Evolutionary conservation across 768 basidiomycete genomes (phyloP).

Genomic region (Hypsizygus marmoreus): DNA sequence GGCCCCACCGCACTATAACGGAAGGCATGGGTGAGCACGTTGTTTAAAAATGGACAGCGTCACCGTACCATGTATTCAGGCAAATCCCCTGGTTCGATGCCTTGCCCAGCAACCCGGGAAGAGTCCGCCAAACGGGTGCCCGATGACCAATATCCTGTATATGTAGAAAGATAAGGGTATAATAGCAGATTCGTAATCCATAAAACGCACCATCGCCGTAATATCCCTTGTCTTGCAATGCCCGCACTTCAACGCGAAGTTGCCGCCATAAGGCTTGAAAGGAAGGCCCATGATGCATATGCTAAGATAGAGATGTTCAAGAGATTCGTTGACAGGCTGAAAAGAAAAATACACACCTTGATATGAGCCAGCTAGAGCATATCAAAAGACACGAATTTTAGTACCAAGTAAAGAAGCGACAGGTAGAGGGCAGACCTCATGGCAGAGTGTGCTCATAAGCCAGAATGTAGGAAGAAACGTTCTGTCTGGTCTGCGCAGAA

Average conservation of each 20-base stretch:
- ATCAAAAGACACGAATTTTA: constrained; percentile 11
- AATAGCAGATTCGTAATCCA: neutral
- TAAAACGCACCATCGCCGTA: constrained; percentile 72
- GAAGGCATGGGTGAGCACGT: neutral
- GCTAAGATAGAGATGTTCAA: constrained; percentile 39
- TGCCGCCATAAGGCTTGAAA: constrained; percentile 78
- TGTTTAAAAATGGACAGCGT: neutral
- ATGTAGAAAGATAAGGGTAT: neutral
- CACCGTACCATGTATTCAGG: constrained; percentile 76
- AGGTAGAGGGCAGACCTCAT: constrained; percentile 58
- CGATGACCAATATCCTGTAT: constrained; percentile 80
- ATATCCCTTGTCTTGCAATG: constrained; percentile 74
- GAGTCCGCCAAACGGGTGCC: constrained; percentile 75
- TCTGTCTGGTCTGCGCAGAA: constrained; percentile 63
- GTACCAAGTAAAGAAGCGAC: no score
- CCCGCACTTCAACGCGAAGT: constrained; percentile 64
- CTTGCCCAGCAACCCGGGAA: constrained; percentile 49
- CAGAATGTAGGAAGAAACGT: constrained; percentile 62
- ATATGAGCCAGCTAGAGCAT: constrained; percentile 72
- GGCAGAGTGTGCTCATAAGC: constrained; percentile 79
- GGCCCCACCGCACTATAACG: constrained; percentile 74
- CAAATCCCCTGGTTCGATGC: constrained; percentile 55
- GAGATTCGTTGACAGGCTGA: neutral
- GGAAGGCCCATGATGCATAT: constrained; percentile 77
- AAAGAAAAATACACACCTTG: constrained; percentile 47